A percentile compares a stretch with the other conserved stretches of the same genome.
phyloP scores from a whole-genome alignment of 2,329 filamentous ascomycete genomes.

The Tricladium varicosporioides region DNA sequence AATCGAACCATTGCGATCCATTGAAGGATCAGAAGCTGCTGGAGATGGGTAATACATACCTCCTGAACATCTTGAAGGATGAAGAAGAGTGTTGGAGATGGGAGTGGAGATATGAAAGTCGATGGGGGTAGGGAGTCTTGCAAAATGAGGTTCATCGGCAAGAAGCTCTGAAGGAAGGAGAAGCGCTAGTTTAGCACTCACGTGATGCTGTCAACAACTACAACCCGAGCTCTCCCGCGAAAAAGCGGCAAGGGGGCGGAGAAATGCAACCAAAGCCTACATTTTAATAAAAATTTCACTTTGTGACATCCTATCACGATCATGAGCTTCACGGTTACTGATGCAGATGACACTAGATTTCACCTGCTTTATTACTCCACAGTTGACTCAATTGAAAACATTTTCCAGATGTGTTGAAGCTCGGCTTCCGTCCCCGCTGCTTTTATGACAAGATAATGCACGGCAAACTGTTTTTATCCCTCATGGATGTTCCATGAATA shows the following conservation, averaged over 20 bases:
- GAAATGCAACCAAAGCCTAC: too few relatives aligned
- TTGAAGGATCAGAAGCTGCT: slow-evolving; percentile 16
- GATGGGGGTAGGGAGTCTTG: slow-evolving; percentile 2
- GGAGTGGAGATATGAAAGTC: slow-evolving; percentile 47
- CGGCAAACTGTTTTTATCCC: not conserved
- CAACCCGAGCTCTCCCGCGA: not conserved
- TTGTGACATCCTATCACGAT: too few relatives aligned
- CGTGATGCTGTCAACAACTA: not conserved
- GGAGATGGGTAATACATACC: slow-evolving; percentile 53
- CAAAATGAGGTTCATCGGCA: slow-evolving; percentile 3
- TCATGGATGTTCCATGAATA: not conserved
- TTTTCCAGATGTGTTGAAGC: not conserved
- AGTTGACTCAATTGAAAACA: too few relatives aligned
- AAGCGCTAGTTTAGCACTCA: not conserved
- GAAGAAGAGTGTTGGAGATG: slow-evolving; percentile 62
- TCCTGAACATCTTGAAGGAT: slow-evolving; percentile 81
- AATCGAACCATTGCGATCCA: slow-evolving; percentile 39
- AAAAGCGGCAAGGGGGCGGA: not conserved
- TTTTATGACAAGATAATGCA: not conserved
- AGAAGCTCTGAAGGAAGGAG: not conserved
- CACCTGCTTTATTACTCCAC: too few relatives aligned
- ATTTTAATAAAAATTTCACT: too few relatives aligned
- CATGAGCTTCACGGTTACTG: too few relatives aligned
- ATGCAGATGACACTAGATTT: too few relatives aligned
- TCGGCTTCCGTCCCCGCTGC: not conserved